Percentiles rank a stretch among this genome's conserved stretches.
These are phyloP conservation scores for Astrothelium subdiscretum DNA, from an alignment of 495 filamentous ascomycete species.

Conservation along the genomic window DNA sequence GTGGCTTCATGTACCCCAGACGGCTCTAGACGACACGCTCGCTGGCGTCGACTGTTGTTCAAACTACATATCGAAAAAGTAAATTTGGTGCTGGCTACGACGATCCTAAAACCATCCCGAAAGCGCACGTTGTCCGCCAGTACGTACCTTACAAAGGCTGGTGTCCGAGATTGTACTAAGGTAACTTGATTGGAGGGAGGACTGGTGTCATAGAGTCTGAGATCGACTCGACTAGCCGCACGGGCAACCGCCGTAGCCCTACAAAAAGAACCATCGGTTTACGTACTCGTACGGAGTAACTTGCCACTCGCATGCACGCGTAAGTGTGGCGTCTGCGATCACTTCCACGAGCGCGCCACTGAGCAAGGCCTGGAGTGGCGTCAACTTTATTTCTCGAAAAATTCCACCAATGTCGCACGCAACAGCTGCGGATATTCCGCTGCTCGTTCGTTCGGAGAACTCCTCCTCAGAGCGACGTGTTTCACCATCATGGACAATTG, in stretches of 20 bases:
- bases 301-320: no score
- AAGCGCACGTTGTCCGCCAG: background rate
- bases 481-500: constrained; percentile 84
- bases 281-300: no score
- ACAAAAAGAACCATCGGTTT: no score
- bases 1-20: background rate
- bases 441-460: constrained; percentile 70
- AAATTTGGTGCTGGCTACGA: background rate
- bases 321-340: no score
- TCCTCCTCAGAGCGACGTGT: constrained; percentile 73
- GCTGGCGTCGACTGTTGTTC: no score
- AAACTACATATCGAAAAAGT: no score
- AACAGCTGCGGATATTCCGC: constrained; percentile 67
- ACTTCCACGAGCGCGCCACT: no score
- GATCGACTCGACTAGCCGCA: no score
- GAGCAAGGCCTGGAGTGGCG: background rate
- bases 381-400: background rate
- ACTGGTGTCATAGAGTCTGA: no score
- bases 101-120: background rate
- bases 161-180: no score
- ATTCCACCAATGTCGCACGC: constrained; percentile 30
- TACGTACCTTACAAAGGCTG: background rate
- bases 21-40: background rate
- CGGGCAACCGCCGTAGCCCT: no score
- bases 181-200: no score